Evolutionary conservation across 345 rosid species (phyloP).

Genomic region (Syzygium aqueum): DNA sequence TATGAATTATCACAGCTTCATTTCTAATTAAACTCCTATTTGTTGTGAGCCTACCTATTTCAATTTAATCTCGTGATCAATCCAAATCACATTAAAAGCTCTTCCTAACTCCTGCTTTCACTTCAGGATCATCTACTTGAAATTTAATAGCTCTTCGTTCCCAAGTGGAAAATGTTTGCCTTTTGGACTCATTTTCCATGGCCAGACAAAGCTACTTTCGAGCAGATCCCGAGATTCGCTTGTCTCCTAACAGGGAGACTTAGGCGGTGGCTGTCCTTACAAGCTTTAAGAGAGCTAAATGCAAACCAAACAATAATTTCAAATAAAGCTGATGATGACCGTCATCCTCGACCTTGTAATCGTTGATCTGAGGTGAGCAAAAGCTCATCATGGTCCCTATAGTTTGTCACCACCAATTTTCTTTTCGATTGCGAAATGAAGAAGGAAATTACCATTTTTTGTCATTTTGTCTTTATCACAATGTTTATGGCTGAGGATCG

Average conservation of each 20-base stretch:
- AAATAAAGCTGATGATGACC: background rate
- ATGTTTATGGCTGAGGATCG: background rate
- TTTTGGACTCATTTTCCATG: background rate
- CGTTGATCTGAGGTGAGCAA: background rate
- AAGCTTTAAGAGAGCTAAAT: background rate
- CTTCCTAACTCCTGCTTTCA: background rate
- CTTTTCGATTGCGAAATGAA: background rate
- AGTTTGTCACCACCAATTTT: background rate
- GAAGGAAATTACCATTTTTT: background rate
- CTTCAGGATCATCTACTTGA: background rate
- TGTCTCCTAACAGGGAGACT: background rate
- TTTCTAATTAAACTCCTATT: background rate
- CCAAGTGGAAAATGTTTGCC: background rate
- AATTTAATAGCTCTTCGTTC: background rate
- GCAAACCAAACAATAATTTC: background rate
- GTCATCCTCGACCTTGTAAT: background rate
- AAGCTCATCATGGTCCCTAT: background rate
- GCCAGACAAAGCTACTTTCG: conserved; percentile 3
- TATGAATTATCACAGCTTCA: background rate
- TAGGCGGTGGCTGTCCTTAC: background rate
- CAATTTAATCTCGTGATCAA: background rate
- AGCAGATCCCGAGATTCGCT: conserved; percentile 1
- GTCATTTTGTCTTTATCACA: background rate
- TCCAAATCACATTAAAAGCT: background rate
- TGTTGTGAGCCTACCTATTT: background rate